Conservation (phyloP, 345 rosid species). For the Euphorbia peplus region DNA sequence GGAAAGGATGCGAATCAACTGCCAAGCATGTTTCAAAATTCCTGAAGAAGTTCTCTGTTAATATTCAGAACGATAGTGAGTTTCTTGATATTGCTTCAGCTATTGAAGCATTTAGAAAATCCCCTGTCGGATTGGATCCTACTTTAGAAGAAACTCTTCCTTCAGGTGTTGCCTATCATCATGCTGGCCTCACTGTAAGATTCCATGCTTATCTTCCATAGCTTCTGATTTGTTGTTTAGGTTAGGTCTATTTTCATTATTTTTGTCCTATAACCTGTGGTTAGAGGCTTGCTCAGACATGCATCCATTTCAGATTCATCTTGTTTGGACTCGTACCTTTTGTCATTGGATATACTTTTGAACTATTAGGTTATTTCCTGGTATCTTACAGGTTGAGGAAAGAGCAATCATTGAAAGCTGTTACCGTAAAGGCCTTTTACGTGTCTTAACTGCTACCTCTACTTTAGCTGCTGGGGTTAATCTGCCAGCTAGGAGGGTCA, state of each 20-base stretch:
- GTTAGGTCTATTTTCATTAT: constrained; percentile 1
- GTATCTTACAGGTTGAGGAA: constrained; percentile 74
- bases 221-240: constrained; percentile 5
- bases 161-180: constrained; percentile 96
- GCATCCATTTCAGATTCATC: no score
- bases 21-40: constrained; percentile 81
- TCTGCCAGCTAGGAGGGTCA: constrained; percentile 95
- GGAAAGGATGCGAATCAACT: constrained; percentile 98
- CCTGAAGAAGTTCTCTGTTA: constrained; percentile 54
- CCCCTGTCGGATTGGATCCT: constrained; percentile 91
- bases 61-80: constrained; percentile 45
- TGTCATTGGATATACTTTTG: background rate
- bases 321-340: background rate
- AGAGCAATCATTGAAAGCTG: constrained; percentile 93
- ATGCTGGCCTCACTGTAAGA: constrained; percentile 96
- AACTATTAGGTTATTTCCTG: constrained; percentile 9
- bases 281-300: background rate
- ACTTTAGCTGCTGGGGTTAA: constrained; percentile 99
- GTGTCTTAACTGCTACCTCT: constrained; percentile 92
- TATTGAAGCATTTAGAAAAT: constrained; percentile 68
- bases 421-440: constrained; percentile 85
- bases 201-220: constrained; percentile 24
- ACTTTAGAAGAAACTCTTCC: constrained; percentile 86
- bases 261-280: background rate
- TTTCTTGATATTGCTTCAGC: constrained; percentile 65